These are phyloP conservation scores for Tuber aestivum DNA, from an alignment of 495 filamentous ascomycete species.

Conservation along the genomic window DNA sequence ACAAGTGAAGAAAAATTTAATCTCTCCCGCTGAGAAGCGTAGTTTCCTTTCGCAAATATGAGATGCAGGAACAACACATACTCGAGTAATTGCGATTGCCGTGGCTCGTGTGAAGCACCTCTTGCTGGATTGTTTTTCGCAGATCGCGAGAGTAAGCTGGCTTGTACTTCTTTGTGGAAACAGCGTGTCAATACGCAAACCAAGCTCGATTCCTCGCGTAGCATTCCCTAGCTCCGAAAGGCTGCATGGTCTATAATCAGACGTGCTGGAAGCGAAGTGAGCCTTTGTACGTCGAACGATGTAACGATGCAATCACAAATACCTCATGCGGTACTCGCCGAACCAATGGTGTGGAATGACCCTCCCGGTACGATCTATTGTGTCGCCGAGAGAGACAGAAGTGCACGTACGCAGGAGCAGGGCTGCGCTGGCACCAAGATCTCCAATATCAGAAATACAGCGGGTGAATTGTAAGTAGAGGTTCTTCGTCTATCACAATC, in stretches of 20 bases:
- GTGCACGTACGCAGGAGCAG: not conserved
- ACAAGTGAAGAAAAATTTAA: not conserved
- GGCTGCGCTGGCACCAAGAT: not conserved
- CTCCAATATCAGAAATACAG: not conserved
- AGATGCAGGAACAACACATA: not conserved
- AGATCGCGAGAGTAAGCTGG: not conserved
- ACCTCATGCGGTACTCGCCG: not conserved
- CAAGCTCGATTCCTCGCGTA: not conserved
- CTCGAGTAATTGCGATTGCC: not conserved
- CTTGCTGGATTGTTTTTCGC: not conserved
- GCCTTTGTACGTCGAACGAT: not conserved
- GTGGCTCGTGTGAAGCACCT: not conserved
- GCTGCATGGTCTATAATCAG: not conserved
- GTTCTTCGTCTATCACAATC: not conserved
- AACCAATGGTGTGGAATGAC: not conserved
- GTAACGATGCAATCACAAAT: not conserved
- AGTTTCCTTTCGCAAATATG: not conserved
- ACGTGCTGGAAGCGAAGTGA: not conserved
- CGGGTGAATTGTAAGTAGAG: not conserved
- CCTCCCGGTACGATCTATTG: not conserved
- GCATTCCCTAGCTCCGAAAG: not conserved
- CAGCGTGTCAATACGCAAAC: not conserved
- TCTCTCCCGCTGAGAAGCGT: not conserved
- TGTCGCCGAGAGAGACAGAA: not conserved
- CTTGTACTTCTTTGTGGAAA: not conserved